phyloP scores from a whole-genome alignment of 345 rosid species.

The Reutealis trisperma region DNA sequence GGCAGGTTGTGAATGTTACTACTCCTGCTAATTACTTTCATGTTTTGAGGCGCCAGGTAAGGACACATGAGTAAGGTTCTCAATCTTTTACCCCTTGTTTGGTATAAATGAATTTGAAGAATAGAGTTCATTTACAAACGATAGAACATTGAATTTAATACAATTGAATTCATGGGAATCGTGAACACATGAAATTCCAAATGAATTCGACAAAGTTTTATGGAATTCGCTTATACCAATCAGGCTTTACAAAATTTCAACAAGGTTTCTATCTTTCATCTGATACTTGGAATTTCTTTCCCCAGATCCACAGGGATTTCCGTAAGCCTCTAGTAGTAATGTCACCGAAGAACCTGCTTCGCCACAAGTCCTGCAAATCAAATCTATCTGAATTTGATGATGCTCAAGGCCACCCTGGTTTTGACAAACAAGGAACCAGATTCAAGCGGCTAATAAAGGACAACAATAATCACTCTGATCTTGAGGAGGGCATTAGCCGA shows the following conservation, averaged over 20 bases:
- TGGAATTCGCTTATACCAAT: no score
- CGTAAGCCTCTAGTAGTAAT: slow-evolving; percentile 87
- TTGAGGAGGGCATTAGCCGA: slow-evolving; percentile 84
- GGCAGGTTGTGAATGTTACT: slow-evolving; percentile 88
- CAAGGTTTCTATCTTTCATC: not conserved
- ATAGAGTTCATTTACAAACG: no score
- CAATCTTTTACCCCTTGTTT: not conserved
- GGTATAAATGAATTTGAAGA: no score
- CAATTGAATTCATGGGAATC: no score
- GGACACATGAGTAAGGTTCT: not conserved
- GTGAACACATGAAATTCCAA: no score
- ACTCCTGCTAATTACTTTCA: slow-evolving; percentile 91
- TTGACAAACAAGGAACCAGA: slow-evolving; percentile 95
- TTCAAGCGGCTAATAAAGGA: slow-evolving; percentile 92
- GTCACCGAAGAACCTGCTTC: slow-evolving; percentile 90
- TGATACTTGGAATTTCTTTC: not conserved
- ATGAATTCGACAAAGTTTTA: no score
- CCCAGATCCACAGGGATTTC: slow-evolving; percentile 81
- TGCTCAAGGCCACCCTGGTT: slow-evolving; percentile 93
- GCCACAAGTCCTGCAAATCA: slow-evolving; percentile 90
- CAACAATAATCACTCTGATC: slow-evolving; percentile 73
- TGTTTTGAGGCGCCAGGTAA: slow-evolving; percentile 77
- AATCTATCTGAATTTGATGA: slow-evolving; percentile 93
- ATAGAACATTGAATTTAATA: no score
- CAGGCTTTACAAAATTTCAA: not conserved